Percentiles rank a stretch among this genome's conserved stretches.
phyloP scores from a whole-genome alignment of 495 filamentous ascomycete species.

The Tetracladium marchalianum region DNA sequence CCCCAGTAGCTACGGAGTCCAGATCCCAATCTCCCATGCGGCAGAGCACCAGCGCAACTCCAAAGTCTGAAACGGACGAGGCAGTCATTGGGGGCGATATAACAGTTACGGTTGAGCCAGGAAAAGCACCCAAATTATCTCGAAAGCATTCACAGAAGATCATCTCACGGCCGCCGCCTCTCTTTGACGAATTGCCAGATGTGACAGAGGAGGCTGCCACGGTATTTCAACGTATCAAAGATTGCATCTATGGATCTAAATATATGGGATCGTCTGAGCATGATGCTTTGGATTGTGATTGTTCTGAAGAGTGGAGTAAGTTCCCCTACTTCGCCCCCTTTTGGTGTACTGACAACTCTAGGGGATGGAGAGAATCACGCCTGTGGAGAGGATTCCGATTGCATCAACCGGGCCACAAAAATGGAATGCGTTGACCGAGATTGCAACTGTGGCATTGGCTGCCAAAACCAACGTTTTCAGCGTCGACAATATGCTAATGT shows the following conservation, averaged over 20 bases:
- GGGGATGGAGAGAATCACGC: slow-evolving; percentile 68
- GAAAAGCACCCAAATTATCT: slow-evolving; percentile 60
- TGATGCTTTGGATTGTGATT: slow-evolving; percentile 91
- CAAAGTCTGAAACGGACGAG: slow-evolving; percentile 30
- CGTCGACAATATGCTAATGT: slow-evolving; percentile 82
- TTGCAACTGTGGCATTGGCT: slow-evolving; percentile 78
- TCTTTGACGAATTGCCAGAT: slow-evolving; percentile 63
- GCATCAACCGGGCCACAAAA: slow-evolving; percentile 96
- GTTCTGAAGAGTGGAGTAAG: slow-evolving; percentile 93
- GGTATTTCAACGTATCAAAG: slow-evolving; percentile 70
- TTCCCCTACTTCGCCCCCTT: slow-evolving; percentile 16
- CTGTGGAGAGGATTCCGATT: slow-evolving; percentile 94
- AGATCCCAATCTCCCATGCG: slow-evolving; percentile 33
- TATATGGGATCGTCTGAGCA: slow-evolving; percentile 82
- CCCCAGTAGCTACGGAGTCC: slow-evolving; percentile 18
- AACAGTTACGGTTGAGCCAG: slow-evolving; percentile 55
- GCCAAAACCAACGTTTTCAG: slow-evolving; percentile 94
- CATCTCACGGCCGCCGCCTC: slow-evolving; percentile 42
- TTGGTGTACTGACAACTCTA: slow-evolving; percentile 32
- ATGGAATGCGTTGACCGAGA: slow-evolving; percentile 84
- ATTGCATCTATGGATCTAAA: slow-evolving; percentile 82
- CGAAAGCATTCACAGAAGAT: slow-evolving; percentile 68
- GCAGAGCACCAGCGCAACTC: slow-evolving; percentile 24
- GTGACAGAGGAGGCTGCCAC: slow-evolving; percentile 62
- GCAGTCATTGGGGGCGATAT: slow-evolving; percentile 46